Conservation (phyloP, 163 green algal species). For the Scenedesmus sp. region DNA sequence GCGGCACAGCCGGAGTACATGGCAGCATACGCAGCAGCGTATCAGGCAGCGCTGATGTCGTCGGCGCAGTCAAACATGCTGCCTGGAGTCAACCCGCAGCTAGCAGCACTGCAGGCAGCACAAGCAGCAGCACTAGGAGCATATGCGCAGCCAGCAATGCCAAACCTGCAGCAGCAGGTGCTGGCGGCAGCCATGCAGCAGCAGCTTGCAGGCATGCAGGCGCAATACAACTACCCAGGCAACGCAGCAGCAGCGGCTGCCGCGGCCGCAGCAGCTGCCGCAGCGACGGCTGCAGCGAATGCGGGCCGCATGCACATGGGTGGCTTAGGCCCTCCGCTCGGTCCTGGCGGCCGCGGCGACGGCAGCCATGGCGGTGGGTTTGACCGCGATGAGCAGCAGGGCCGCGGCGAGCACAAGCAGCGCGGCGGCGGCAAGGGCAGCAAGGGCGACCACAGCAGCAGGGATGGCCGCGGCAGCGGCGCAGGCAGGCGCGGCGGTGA, state of each 20-base stretch:
- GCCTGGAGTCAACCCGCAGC: conserved; percentile 53
- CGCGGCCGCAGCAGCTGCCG: conserved; percentile 74
- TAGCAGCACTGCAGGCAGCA: conserved; percentile 44
- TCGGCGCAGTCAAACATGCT: conserved; percentile 55
- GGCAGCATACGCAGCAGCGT: conserved; percentile 90
- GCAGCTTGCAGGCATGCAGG: conserved; percentile 38
- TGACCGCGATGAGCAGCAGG: conserved; percentile 24
- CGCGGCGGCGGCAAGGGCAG: conserved; percentile 43
- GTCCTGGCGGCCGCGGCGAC: neutral
- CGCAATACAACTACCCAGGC: conserved; percentile 48
- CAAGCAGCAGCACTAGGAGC: conserved; percentile 57
- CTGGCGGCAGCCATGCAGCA: conserved; percentile 42
- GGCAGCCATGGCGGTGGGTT: conserved; percentile 21
- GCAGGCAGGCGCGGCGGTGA: conserved; percentile 42
- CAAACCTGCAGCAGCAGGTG: conserved; percentile 40
- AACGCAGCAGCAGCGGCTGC: conserved; percentile 71
- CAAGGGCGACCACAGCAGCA: conserved; percentile 32
- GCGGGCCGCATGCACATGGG: conserved; percentile 23
- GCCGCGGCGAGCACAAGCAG: conserved; percentile 25
- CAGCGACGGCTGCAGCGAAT: conserved; percentile 50
- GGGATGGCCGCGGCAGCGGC: conserved; percentile 24
- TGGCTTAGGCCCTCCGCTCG: neutral
- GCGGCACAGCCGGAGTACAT: conserved; percentile 78
- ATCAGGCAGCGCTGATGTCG: conserved; percentile 86
- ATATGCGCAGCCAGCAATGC: neutral